A percentile compares a stretch with the other conserved stretches of the same genome.
Evolutionary conservation across 768 basidiomycete genomes (phyloP).

Genomic region (Pleurotus cornucopiae): DNA sequence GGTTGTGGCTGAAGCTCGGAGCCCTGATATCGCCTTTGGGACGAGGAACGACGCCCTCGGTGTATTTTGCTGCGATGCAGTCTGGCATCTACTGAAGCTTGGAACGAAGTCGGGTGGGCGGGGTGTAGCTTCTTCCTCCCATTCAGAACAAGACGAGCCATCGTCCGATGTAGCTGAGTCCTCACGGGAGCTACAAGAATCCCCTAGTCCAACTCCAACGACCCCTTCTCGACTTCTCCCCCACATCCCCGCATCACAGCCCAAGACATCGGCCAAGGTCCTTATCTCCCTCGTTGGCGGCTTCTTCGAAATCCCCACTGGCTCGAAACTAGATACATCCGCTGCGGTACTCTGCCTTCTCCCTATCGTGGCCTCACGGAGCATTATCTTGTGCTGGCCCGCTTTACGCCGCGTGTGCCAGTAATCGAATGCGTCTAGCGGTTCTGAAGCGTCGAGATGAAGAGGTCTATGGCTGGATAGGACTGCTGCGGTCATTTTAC

Average conservation of each 20-base stretch:
- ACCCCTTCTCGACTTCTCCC: background rate
- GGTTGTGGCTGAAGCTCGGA: background rate
- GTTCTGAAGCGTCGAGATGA: background rate
- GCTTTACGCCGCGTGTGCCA: background rate
- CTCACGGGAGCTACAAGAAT: background rate
- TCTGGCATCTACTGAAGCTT: background rate
- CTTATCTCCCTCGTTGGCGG: background rate
- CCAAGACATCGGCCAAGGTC: background rate
- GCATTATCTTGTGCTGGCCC: background rate
- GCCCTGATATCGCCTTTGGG: background rate
- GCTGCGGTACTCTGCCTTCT: background rate
- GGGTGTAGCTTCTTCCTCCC: slow-evolving; percentile 1
- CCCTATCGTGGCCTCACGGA: background rate
- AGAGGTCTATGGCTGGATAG: background rate
- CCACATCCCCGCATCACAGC: background rate
- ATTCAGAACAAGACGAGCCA: background rate
- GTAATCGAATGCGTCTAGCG: background rate
- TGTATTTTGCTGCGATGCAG: background rate
- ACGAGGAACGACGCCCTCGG: background rate
- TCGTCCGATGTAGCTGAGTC: background rate
- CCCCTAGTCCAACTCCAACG: background rate
- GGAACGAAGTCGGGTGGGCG: slow-evolving; percentile 5
- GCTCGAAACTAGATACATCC: background rate
- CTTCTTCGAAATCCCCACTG: background rate
- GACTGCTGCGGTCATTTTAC: slow-evolving; percentile 5